A percentile compares a stretch with the other conserved stretches of the same genome.
phyloP scores from a whole-genome alignment of 176 grass and related monocot genomes.

The Urochloa ruziziensis region DNA sequence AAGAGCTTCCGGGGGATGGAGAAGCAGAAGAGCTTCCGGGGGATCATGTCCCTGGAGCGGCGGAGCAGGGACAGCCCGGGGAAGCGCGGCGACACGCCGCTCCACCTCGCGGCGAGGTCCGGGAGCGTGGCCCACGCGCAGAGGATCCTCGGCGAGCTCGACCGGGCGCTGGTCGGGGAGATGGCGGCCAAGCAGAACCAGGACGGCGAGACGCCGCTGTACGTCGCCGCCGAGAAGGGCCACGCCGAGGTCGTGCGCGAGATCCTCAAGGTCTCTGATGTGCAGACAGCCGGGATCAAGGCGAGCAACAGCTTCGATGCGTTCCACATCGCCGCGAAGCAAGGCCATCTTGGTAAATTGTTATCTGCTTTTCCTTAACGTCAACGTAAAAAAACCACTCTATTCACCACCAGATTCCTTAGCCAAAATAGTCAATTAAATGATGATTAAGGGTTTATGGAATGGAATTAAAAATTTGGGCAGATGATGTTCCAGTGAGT shows the following conservation, averaged over 20 bases:
- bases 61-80: constrained; percentile 72
- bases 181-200: constrained; percentile 72
- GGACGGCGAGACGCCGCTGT: constrained; percentile 82
- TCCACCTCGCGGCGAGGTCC: constrained; percentile 78
- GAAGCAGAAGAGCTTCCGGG: constrained; percentile 56
- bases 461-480: background rate
- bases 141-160: constrained; percentile 58
- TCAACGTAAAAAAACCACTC: background rate
- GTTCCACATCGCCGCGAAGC: constrained; percentile 86
- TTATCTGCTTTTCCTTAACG: background rate
- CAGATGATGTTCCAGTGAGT: background rate
- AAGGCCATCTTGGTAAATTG: constrained; percentile 74
- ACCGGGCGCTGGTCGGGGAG: constrained; percentile 36
- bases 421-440: constrained; percentile 11
- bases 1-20: constrained; percentile 62
- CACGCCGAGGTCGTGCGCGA: constrained; percentile 67
- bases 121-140: constrained; percentile 52
- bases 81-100: constrained; percentile 68
- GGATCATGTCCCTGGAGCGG: constrained; percentile 55
- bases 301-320: constrained; percentile 79
- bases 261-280: constrained; percentile 65
- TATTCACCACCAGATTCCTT: background rate
- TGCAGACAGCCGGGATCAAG: constrained; percentile 75
- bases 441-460: constrained; percentile 17
- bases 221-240: constrained; percentile 80